phyloP scores from a whole-genome alignment of 148 eudicot species.

The Fagopyrum esculentum region DNA sequence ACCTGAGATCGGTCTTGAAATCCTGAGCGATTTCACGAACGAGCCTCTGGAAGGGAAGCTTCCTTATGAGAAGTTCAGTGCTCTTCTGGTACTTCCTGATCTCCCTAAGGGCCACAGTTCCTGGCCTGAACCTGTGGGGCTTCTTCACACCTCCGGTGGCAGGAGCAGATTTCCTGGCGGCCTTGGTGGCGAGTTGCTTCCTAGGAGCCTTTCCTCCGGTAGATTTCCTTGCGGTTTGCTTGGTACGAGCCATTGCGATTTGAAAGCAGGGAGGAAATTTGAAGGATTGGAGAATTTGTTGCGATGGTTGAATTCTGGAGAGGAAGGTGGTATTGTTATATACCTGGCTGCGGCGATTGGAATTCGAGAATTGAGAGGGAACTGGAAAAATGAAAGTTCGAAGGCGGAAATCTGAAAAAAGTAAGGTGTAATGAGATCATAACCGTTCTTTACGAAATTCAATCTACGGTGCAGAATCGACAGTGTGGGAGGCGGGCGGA shows the following conservation, averaged over 20 bases:
- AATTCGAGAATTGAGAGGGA: not conserved
- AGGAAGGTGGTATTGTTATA: not conserved
- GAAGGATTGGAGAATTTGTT: not conserved
- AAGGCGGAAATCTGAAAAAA: not conserved
- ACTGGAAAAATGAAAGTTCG: not conserved
- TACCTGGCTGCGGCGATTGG: not conserved
- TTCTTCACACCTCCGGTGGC: constrained; percentile 16
- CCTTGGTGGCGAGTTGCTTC: constrained; percentile 15
- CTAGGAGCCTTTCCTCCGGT: constrained; percentile 14
- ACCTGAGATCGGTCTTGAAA: constrained; percentile 15
- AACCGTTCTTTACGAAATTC: too few relatives aligned
- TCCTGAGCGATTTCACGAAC: constrained; percentile 13
- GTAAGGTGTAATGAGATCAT: not conserved
- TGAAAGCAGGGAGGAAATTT: not conserved
- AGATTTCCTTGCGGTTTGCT: constrained; percentile 12
- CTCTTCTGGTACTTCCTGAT: constrained; percentile 16
- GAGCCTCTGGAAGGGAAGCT: constrained; percentile 16
- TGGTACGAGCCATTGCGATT: not conserved
- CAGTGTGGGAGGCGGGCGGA: too few relatives aligned
- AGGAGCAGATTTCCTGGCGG: constrained; percentile 14
- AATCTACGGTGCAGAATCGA: too few relatives aligned
- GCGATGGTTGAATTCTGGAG: not conserved
- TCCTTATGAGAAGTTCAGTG: constrained; percentile 12
- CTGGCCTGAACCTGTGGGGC: constrained; percentile 15
- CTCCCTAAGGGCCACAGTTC: constrained; percentile 10